Percentiles rank a stretch among this genome's conserved stretches.
These are phyloP conservation scores for Chrysanthemum seticuspe DNA, from an alignment of 129 eudicot species.

Conservation along the genomic window DNA sequence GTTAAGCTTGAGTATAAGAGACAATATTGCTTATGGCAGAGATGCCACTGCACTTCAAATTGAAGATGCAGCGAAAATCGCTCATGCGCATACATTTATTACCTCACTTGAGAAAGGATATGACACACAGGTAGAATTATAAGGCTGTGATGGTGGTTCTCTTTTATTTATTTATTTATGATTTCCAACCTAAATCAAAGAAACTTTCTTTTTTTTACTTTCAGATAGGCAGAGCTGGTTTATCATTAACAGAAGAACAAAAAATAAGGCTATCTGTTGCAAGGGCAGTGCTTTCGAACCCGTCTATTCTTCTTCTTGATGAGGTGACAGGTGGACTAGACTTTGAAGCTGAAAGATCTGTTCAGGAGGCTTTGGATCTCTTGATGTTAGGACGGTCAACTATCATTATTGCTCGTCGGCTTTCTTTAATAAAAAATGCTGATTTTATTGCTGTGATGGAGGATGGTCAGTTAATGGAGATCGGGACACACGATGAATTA, in stretches of 20 bases:
- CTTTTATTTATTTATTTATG: not conserved
- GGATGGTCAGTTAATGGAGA: slow-evolving; percentile 92
- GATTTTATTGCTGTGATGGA: slow-evolving; percentile 97
- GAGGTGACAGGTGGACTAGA: slow-evolving; percentile 99
- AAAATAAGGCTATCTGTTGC: slow-evolving; percentile 89
- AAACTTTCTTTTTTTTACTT: not conserved
- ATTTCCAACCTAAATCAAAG: not conserved
- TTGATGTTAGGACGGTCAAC: slow-evolving; percentile 95
- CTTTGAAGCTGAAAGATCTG: slow-evolving; percentile 95
- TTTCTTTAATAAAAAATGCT: slow-evolving; percentile 82
- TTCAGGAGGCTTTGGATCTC: slow-evolving; percentile 95
- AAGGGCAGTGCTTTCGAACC: slow-evolving; percentile 89
- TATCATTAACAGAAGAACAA: slow-evolving; percentile 85
- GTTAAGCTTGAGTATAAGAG: slow-evolving; percentile 84
- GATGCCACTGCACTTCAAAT: slow-evolving; percentile 80
- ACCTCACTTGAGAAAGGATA: slow-evolving; percentile 89
- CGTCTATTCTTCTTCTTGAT: slow-evolving; percentile 89
- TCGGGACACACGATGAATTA: slow-evolving; percentile 93
- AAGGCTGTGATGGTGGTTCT: not conserved
- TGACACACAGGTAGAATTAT: slow-evolving; percentile 81
- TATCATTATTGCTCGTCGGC: slow-evolving; percentile 82
- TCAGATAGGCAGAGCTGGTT: slow-evolving; percentile 88
- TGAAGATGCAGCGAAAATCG: slow-evolving; percentile 95
- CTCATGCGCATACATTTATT: slow-evolving; percentile 88
- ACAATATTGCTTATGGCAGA: slow-evolving; percentile 91